Conservation (phyloP, 148 eudicot genomes). For the Pharnaceum exiguum region DNA sequence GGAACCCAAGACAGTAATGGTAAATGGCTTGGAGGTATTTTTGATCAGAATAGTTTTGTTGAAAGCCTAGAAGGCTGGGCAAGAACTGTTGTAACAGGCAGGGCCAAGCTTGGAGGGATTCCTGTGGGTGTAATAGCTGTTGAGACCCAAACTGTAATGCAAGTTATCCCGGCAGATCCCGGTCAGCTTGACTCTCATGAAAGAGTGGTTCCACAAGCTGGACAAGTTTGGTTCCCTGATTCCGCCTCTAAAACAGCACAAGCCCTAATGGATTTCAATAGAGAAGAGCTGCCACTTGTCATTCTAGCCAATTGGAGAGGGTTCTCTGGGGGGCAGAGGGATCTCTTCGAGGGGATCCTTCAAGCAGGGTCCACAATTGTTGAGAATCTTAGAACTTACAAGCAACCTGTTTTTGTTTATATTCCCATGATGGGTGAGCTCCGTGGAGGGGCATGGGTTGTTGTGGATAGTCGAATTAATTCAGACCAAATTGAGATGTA, state of each 20-base stretch:
- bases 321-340: constrained; percentile 97
- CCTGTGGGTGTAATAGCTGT: constrained; percentile 95
- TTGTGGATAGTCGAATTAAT: constrained; percentile 87
- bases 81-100: constrained; percentile 93
- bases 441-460: constrained; percentile 99
- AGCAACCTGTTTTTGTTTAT: constrained; percentile 86
- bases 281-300: constrained; percentile 94
- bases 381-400: constrained; percentile 88
- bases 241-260: constrained; percentile 99
- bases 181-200: constrained; percentile 98
- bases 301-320: constrained; percentile 99
- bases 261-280: constrained; percentile 90
- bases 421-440: constrained; percentile 96
- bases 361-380: constrained; percentile 98
- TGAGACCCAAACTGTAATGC: constrained; percentile 98
- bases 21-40: constrained; percentile 92
- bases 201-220: constrained; percentile 98
- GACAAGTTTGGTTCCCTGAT: constrained; percentile 99
- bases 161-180: constrained; percentile 94
- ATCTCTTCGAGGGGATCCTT: constrained; percentile 95
- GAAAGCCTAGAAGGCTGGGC: constrained; percentile 99
- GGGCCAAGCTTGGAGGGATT: constrained; percentile 98
- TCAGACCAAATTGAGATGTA: constrained; percentile 95
- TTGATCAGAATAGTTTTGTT: constrained; percentile 80
- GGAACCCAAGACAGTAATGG: constrained; percentile 55